A percentile compares a stretch with the other conserved stretches of the same genome.
phyloP scores from a whole-genome alignment of 2,329 filamentous ascomycete genomes.

The Aspergillus ochraceoroseus region DNA sequence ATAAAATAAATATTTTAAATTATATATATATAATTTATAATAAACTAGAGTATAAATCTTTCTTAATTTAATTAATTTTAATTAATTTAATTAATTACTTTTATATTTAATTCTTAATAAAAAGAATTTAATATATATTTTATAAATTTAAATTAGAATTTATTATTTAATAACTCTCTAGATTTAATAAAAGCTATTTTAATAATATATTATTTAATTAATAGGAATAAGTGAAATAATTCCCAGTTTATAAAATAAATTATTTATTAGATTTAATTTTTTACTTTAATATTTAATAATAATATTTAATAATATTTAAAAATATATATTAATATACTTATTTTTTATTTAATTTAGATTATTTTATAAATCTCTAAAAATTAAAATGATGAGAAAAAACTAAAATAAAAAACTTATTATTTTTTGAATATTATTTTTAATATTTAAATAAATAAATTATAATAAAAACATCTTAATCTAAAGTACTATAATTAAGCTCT shows the following conservation, averaged over 20 bases:
- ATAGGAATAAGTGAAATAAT: neutral
- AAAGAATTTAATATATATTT: neutral
- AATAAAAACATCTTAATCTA: neutral
- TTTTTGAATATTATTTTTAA: neutral
- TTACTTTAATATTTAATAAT: neutral
- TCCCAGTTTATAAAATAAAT: neutral
- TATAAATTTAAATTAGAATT: neutral
- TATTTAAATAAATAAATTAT: no score
- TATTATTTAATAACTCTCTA: neutral
- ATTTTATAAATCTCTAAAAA: neutral
- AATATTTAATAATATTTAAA: neutral
- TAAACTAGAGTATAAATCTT: neutral
- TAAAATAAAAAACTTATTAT: neutral
- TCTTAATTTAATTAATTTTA: neutral
- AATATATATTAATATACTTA: neutral
- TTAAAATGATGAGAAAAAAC: neutral
- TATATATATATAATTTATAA: neutral
- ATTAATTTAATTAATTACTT: neutral
- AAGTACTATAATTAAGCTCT: neutral
- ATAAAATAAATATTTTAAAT: constrained; percentile 2
- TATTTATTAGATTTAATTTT: neutral
- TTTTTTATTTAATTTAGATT: constrained; percentile 1
- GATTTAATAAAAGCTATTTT: neutral
- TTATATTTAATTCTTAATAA: neutral
- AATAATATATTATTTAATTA: constrained; percentile 1